A percentile compares a stretch with the other conserved stretches of the same genome.
phyloP scores from a whole-genome alignment of 805 yeast genomes.

The Saturnispora dispora region DNA sequence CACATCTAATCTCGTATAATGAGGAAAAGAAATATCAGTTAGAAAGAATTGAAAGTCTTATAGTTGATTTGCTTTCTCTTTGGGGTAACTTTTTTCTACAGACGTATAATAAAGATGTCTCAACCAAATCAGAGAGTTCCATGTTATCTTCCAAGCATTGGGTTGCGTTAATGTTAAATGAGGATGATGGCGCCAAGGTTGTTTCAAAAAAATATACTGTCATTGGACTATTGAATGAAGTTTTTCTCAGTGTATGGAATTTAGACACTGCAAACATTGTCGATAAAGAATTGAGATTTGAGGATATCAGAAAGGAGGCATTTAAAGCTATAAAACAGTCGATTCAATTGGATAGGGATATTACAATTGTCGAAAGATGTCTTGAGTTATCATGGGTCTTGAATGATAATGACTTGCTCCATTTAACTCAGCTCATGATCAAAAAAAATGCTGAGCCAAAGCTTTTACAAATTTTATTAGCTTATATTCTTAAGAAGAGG shows the following conservation, averaged over 20 bases:
- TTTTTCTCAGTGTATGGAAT: slow-evolving; percentile 16
- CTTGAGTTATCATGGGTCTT: slow-evolving; percentile 19
- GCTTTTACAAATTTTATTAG: not conserved
- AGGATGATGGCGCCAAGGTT: not conserved
- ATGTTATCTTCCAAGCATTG: slow-evolving; percentile 22
- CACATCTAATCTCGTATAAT: slow-evolving; percentile 23
- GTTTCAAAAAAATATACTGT: slow-evolving; percentile 13
- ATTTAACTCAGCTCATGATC: not conserved
- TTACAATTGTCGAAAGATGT: slow-evolving; percentile 3
- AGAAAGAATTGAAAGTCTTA: slow-evolving; percentile 18
- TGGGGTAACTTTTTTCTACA: slow-evolving; percentile 35
- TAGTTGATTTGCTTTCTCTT: slow-evolving; percentile 34
- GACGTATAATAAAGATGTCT: slow-evolving; percentile 1
- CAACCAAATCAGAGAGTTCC: slow-evolving; percentile 4
- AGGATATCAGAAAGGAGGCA: not conserved
- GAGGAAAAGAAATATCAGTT: slow-evolving; percentile 12
- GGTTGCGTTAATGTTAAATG: slow-evolving; percentile 14
- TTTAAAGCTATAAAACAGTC: not conserved
- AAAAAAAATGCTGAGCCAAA: not conserved
- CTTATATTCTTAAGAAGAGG: not conserved
- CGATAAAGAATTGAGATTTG: not conserved
- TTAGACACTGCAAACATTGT: not conserved
- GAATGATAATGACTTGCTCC: slow-evolving; percentile 5
- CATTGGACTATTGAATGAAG: slow-evolving; percentile 22
- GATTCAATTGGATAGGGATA: not conserved